Evolutionary conservation across 192 early-diverging fungal species (phyloP).

Genomic region (Jimgerdemannia lactiflua): DNA sequence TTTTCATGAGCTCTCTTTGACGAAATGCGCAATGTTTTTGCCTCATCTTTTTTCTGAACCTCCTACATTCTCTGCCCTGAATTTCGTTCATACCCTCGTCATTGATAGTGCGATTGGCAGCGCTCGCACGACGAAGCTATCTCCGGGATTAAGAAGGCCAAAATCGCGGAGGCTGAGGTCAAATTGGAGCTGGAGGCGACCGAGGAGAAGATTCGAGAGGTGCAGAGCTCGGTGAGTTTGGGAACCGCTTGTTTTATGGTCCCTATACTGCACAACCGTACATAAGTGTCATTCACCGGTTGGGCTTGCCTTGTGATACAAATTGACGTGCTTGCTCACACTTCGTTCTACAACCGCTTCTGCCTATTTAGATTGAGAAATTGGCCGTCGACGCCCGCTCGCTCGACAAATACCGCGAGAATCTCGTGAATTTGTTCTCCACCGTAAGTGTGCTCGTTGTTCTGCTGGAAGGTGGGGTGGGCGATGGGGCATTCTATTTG

Average conservation of each 20-base stretch:
- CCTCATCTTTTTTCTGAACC: not conserved
- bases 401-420: conserved; percentile 30
- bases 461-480: not conserved
- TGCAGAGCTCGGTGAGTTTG: not conserved
- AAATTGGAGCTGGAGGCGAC: not conserved
- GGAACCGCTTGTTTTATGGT: too few relatives aligned
- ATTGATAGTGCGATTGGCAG: not conserved
- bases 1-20: not conserved
- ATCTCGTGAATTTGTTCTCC: conserved; percentile 20
- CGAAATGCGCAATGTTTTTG: not conserved
- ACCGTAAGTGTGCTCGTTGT: conserved; percentile 11
- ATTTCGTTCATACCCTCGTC: not conserved
- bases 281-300: too few relatives aligned
- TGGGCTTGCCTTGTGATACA: too few relatives aligned
- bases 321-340: too few relatives aligned
- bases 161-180: not conserved
- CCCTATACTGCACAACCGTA: too few relatives aligned
- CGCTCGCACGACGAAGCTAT: not conserved
- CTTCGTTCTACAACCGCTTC: not conserved
- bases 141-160: not conserved
- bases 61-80: not conserved
- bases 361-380: conserved; percentile 21
- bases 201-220: not conserved
- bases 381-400: conserved; percentile 23
- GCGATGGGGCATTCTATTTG: not conserved